These are phyloP conservation scores for Thermomucor indicae-seudaticae DNA, from an alignment of 371 early-diverging fungal genomes.

Conservation along the genomic window DNA sequence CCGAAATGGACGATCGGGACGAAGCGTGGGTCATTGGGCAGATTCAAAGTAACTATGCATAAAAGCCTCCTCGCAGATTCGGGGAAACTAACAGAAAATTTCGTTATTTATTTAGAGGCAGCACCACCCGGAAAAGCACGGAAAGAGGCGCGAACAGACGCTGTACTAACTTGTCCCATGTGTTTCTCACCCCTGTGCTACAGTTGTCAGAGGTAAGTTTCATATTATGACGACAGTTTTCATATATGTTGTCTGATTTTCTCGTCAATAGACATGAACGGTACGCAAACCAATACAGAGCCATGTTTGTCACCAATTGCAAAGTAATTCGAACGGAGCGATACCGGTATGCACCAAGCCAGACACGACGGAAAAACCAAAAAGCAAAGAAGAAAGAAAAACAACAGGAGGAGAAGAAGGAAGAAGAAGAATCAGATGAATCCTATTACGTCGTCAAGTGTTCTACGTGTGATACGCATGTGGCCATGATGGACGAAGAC, in stretches of 20 bases:
- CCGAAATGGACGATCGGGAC: slow-evolving; percentile 51
- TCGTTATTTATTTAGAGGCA: slow-evolving; percentile 3
- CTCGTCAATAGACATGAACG: slow-evolving; percentile 47
- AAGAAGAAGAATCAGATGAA: slow-evolving; percentile 19
- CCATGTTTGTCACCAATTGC: slow-evolving; percentile 71
- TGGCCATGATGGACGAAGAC: slow-evolving; percentile 62
- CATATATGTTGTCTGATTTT: not conserved
- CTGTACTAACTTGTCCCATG: slow-evolving; percentile 64
- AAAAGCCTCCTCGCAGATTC: too few relatives aligned
- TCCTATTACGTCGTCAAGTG: slow-evolving; percentile 57
- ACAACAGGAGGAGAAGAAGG: not conserved
- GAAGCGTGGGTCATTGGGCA: slow-evolving; percentile 55
- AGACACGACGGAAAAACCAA: too few relatives aligned
- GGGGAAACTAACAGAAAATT: not conserved
- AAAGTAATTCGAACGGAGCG: slow-evolving; percentile 35
- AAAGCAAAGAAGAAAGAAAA: slow-evolving; percentile 6
- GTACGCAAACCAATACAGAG: slow-evolving; percentile 63
- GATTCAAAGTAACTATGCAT: slow-evolving; percentile 36
- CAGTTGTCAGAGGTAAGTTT: slow-evolving; percentile 60
- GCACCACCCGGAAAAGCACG: slow-evolving; percentile 8
- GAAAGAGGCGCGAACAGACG: slow-evolving; percentile 45
- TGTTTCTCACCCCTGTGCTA: slow-evolving; percentile 62
- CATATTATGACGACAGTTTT: not conserved
- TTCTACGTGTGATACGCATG: slow-evolving; percentile 58
- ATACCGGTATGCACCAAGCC: slow-evolving; percentile 30